These are phyloP conservation scores for Penicillium polonicum DNA, from an alignment of 2,329 filamentous ascomycete genomes.

Conservation along the genomic window DNA sequence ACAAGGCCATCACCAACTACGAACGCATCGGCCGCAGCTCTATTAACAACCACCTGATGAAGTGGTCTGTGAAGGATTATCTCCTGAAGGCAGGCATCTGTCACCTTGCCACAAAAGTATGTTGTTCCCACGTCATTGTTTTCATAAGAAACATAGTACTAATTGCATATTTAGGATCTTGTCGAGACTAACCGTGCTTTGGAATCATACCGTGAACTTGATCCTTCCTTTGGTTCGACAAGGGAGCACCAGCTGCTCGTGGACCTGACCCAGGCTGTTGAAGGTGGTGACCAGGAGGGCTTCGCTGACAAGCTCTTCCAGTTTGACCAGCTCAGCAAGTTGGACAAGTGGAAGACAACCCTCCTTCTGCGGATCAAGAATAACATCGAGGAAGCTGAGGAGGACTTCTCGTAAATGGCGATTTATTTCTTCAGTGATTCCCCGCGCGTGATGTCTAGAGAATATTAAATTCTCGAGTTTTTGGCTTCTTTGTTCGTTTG, in stretches of 20 bases:
- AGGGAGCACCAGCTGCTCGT: slow-evolving; percentile 78
- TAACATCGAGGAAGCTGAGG: slow-evolving; percentile 68
- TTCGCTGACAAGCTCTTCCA: slow-evolving; percentile 86
- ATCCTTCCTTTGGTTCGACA: slow-evolving; percentile 72
- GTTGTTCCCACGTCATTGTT: background rate
- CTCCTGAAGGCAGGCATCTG: slow-evolving; percentile 92
- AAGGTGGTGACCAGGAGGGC: slow-evolving; percentile 73
- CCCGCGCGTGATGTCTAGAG: slow-evolving; percentile 21
- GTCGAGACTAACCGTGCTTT: slow-evolving; percentile 77
- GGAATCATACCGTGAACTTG: slow-evolving; percentile 76
- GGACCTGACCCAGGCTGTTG: slow-evolving; percentile 73
- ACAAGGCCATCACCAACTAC: slow-evolving; percentile 76
- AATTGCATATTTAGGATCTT: slow-evolving; percentile 55
- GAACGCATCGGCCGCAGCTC: slow-evolving; percentile 77
- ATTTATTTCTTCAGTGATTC: slow-evolving; percentile 24
- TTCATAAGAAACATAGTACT: background rate
- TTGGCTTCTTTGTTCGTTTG: slow-evolving; percentile 8
- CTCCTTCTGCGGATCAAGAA: slow-evolving; percentile 80
- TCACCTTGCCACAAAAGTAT: slow-evolving; percentile 66
- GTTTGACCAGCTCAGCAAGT: slow-evolving; percentile 86
- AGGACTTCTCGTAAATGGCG: slow-evolving; percentile 62
- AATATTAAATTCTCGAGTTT: slow-evolving; percentile 12
- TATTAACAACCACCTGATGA: slow-evolving; percentile 88
- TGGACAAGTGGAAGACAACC: slow-evolving; percentile 97
- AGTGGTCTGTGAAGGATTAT: slow-evolving; percentile 93